Evolutionary conservation across 2,329 filamentous ascomycete genomes (phyloP).

Genomic region (Malbranchea zuffiana): DNA sequence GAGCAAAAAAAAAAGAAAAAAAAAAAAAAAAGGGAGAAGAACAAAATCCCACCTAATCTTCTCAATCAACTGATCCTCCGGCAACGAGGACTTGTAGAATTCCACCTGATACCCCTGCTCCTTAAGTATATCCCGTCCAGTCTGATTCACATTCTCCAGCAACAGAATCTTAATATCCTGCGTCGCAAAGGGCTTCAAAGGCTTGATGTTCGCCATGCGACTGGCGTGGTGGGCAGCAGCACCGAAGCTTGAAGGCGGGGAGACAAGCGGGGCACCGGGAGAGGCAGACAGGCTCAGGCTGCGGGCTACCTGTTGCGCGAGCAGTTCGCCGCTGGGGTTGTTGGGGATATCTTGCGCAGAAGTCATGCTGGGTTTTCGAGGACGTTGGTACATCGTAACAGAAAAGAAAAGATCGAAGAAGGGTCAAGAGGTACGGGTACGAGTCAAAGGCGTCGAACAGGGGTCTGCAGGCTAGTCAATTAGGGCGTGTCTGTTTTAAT

Average conservation of each 20-base stretch:
- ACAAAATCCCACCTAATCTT: conserved; percentile 65
- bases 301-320: conserved; percentile 41
- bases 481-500: no score
- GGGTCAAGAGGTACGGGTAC: conserved; percentile 1
- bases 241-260: conserved; percentile 55
- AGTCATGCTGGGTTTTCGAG: conserved; percentile 17
- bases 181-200: conserved; percentile 88
- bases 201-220: conserved; percentile 46
- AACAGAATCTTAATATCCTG: conserved; percentile 94
- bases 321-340: conserved; percentile 21
- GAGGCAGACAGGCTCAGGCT: conserved; percentile 62
- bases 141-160: conserved; percentile 90
- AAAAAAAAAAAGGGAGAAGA: conserved; percentile 3
- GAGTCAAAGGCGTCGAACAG: neutral
- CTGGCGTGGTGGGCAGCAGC: conserved; percentile 27
- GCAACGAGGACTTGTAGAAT: conserved; percentile 73
- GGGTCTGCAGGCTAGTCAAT: conserved; percentile 6
- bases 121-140: conserved; percentile 70
- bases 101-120: conserved; percentile 95
- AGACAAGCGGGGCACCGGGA: conserved; percentile 63
- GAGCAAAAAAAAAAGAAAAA: neutral
- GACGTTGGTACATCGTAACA: conserved; percentile 4
- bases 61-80: conserved; percentile 87
- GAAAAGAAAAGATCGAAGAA: conserved; percentile 7
- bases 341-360: conserved; percentile 28